Percentiles rank a stretch among this genome's conserved stretches.
These are phyloP conservation scores for Gnaphalium uliginosum DNA, from an alignment of 129 eudicot species.

Conservation along the genomic window DNA sequence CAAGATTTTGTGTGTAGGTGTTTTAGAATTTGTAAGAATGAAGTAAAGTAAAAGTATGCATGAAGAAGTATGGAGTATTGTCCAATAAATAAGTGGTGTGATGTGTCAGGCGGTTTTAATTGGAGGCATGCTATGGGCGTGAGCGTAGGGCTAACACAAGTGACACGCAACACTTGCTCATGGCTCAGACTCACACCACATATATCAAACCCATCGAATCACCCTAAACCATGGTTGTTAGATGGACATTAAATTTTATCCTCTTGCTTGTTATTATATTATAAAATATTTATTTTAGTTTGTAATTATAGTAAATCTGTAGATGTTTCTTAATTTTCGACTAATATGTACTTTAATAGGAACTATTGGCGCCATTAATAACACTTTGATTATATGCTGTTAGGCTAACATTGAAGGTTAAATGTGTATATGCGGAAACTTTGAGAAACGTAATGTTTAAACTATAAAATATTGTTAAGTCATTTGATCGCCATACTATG, in stretches of 20 bases:
- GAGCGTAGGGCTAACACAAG: conserved; percentile 31
- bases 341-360: background rate
- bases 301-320: no score
- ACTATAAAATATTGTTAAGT: no score
- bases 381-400: no score
- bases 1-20: no score
- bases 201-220: conserved; percentile 14
- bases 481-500: no score
- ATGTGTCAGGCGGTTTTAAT: conserved; percentile 1
- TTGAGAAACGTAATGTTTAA: no score
- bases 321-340: background rate
- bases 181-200: conserved; percentile 29
- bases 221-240: conserved; percentile 10
- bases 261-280: background rate
- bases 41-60: conserved; percentile 3
- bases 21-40: no score
- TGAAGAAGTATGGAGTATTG: background rate
- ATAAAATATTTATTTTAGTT: no score
- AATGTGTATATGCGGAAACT: no score
- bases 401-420: no score
- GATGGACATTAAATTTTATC: background rate
- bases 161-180: conserved; percentile 35
- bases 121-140: conserved; percentile 29
- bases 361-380: no score
- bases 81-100: background rate